Evolutionary conservation across 2,329 filamentous ascomycete genomes (phyloP).

Genomic region (Podosphaera aphanis): DNA sequence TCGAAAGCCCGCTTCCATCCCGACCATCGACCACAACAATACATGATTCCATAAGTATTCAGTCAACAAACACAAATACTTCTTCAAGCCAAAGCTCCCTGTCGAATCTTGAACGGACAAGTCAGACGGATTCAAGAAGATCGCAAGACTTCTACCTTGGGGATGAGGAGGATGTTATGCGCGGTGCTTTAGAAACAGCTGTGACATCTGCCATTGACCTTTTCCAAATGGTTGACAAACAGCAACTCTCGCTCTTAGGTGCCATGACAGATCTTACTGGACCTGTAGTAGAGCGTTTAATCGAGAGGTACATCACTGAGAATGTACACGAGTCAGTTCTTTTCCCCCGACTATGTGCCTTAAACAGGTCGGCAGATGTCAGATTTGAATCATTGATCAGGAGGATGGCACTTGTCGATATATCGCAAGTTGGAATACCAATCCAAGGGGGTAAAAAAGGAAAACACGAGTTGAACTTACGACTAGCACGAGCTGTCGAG

Average conservation of each 20-base stretch:
- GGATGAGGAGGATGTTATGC: slow-evolving; percentile 79
- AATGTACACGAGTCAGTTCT: slow-evolving; percentile 69
- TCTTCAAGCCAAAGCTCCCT: slow-evolving; percentile 20
- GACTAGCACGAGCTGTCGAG: slow-evolving; percentile 58
- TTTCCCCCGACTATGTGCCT: slow-evolving; percentile 58
- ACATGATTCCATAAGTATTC: slow-evolving; percentile 32
- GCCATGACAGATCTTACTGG: slow-evolving; percentile 87
- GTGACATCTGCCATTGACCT: slow-evolving; percentile 86
- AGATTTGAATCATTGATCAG: slow-evolving; percentile 76
- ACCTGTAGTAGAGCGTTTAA: slow-evolving; percentile 72
- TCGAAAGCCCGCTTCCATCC: slow-evolving; percentile 64
- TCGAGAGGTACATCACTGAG: slow-evolving; percentile 83
- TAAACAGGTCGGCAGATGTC: slow-evolving; percentile 60
- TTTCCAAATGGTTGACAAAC: slow-evolving; percentile 87
- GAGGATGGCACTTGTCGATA: slow-evolving; percentile 82
- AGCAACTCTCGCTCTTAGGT: slow-evolving; percentile 74
- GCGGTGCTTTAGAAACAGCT: slow-evolving; percentile 69
- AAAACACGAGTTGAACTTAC: slow-evolving; percentile 59
- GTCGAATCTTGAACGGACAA: slow-evolving; percentile 28
- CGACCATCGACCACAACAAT: slow-evolving; percentile 39
- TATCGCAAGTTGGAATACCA: slow-evolving; percentile 76
- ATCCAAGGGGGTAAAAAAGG: slow-evolving; percentile 57
- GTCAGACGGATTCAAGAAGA: slow-evolving; percentile 15
- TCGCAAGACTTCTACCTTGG: slow-evolving; percentile 51
- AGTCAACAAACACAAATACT: slow-evolving; percentile 21